Percentiles rank a stretch among this genome's conserved stretches.
These are phyloP conservation scores for Strigomonas culicis DNA, from an alignment of 208 protist species.

Conservation along the genomic window DNA sequence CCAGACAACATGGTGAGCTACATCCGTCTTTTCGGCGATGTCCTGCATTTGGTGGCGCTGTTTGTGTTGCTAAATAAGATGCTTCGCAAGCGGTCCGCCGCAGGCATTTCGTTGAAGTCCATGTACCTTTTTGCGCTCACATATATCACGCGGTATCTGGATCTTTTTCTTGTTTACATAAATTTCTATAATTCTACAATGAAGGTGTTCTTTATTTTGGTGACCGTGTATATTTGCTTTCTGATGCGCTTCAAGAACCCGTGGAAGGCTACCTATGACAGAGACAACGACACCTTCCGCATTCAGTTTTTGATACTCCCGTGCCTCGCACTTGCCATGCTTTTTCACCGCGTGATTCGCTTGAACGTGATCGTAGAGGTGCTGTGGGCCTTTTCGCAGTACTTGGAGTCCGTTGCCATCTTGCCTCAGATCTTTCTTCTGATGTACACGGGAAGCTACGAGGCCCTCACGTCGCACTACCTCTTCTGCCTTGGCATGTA, in stretches of 20 bases:
- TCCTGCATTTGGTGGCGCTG: constrained; percentile 91
- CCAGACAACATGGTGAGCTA: constrained; percentile 8
- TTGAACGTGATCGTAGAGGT: constrained; percentile 66
- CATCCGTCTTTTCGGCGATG: constrained; percentile 88
- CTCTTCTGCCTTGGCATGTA: constrained; percentile 93
- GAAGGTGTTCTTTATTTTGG: constrained; percentile 94
- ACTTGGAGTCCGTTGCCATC: constrained; percentile 95
- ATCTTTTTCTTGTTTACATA: constrained; percentile 82
- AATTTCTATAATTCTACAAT: constrained; percentile 93
- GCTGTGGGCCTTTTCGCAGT: constrained; percentile 95
- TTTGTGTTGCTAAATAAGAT: constrained; percentile 94
- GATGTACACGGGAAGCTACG: constrained; percentile 92
- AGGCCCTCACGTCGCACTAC: constrained; percentile 95
- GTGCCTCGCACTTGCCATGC: constrained; percentile 59
- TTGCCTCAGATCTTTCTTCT: constrained; percentile 96
- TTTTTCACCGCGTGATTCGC: constrained; percentile 51
- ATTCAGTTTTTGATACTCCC: constrained; percentile 88
- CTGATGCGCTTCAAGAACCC: constrained; percentile 89
- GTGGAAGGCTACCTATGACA: constrained; percentile 91
- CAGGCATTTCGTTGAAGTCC: constrained; percentile 94
- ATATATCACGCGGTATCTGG: constrained; percentile 93
- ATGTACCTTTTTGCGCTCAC: constrained; percentile 93
- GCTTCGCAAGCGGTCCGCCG: constrained; percentile 70
- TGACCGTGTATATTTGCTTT: constrained; percentile 89
- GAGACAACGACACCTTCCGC: constrained; percentile 87